These are phyloP conservation scores for Oemleria cerasiformis DNA, from an alignment of 306 rosid genomes.

Conservation along the genomic window DNA sequence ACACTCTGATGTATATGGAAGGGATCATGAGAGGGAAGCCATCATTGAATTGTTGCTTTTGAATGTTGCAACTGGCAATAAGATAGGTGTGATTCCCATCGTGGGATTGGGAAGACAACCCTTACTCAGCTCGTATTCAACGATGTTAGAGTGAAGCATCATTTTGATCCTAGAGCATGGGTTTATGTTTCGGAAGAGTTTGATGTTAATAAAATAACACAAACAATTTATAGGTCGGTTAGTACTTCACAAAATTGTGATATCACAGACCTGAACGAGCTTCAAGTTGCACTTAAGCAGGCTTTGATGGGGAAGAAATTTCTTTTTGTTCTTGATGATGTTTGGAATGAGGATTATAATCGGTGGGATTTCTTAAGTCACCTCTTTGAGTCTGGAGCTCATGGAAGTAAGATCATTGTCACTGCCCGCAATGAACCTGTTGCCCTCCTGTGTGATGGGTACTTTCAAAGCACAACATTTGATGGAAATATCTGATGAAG, in stretches of 20 bases:
- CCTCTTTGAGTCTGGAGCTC: neutral
- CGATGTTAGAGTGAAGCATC: neutral
- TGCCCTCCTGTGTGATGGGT: neutral
- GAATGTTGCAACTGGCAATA: neutral
- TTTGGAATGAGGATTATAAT: slow-evolving; percentile 4
- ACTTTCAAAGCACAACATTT: neutral
- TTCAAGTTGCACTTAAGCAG: neutral
- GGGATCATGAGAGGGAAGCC: neutral
- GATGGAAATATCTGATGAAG: neutral
- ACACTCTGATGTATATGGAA: neutral
- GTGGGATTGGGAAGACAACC: slow-evolving; percentile 2
- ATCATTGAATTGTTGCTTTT: neutral
- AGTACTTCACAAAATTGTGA: neutral
- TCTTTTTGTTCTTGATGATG: slow-evolving; percentile 10
- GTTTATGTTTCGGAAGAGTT: neutral
- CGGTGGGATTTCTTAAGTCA: neutral
- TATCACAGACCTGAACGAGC: neutral
- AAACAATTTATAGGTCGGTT: neutral
- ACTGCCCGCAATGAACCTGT: neutral
- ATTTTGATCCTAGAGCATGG: neutral
- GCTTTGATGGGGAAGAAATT: neutral
- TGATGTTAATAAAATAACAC: neutral
- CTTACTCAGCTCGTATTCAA: neutral
- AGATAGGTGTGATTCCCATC: neutral
- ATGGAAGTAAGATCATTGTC: slow-evolving; percentile 9